phyloP scores from a whole-genome alignment of 1,139 yeast genomes.

The Geotrichum carabidarum region DNA sequence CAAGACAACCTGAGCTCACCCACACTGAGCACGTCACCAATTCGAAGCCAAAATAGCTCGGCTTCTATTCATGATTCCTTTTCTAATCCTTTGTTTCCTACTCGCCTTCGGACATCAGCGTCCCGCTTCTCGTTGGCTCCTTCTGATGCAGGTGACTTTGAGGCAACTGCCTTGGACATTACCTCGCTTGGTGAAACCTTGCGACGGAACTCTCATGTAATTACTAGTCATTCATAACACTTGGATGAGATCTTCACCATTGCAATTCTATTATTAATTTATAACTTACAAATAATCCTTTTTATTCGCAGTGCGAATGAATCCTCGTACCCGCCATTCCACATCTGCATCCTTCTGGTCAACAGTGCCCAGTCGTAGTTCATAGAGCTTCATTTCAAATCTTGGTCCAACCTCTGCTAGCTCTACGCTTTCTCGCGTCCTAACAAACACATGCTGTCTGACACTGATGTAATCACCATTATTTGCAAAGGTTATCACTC shows the following conservation, averaged over 20 bases:
- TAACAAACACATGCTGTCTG: constrained; percentile 90
- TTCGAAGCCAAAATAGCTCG: background rate
- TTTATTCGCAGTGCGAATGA: constrained; percentile 90
- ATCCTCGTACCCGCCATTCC: constrained; percentile 92
- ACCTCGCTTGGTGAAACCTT: constrained; percentile 41
- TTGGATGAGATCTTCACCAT: background rate
- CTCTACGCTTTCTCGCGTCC: constrained; percentile 80
- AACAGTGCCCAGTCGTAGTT: constrained; percentile 79
- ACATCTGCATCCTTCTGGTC: constrained; percentile 97
- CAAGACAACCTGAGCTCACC: background rate
- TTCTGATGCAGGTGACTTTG: constrained; percentile 21
- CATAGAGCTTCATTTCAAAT: constrained; percentile 91
- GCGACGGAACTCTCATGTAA: constrained; percentile 40
- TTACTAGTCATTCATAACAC: constrained; percentile 23
- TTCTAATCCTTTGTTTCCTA: background rate
- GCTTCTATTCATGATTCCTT: background rate
- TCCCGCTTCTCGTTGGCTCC: constrained; percentile 5
- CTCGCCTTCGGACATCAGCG: background rate
- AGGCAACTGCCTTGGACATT: constrained; percentile 32
- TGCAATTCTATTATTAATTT: background rate
- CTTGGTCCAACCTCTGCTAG: constrained; percentile 97
- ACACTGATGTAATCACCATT: constrained; percentile 88
- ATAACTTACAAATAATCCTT: constrained; percentile 63
- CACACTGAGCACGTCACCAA: constrained; percentile 3
- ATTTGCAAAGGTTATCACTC: constrained; percentile 89